phyloP scores from a whole-genome alignment of 208 protist species.

The Trypanosoma cruzi region DNA sequence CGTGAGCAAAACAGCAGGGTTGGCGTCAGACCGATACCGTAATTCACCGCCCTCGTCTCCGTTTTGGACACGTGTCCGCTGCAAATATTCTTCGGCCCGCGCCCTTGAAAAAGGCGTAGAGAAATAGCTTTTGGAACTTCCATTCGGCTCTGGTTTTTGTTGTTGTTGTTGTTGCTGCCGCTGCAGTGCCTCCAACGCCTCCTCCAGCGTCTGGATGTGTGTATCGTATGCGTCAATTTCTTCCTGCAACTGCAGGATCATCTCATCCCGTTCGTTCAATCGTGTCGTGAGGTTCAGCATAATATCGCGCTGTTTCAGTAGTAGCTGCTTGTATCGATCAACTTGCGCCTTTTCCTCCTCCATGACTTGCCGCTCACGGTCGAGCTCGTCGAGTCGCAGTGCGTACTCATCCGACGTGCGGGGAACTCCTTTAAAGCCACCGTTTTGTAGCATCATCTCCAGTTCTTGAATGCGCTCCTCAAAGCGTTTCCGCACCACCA shows the following conservation, averaged over 20 bases:
- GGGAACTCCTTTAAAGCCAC: slow-evolving; percentile 49
- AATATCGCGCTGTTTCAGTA: slow-evolving; percentile 97
- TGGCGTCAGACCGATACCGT: slow-evolving; percentile 47
- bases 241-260: slow-evolving; percentile 86
- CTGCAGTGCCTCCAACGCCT: slow-evolving; percentile 42
- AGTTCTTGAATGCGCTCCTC: slow-evolving; percentile 64
- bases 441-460: slow-evolving; percentile 47
- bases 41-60: slow-evolving; percentile 3
- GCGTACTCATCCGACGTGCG: slow-evolving; percentile 61
- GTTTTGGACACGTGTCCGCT: slow-evolving; percentile 25
- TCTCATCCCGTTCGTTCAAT: slow-evolving; percentile 94
- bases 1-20: slow-evolving; percentile 32
- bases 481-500: slow-evolving; percentile 39
- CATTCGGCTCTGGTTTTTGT: not conserved
- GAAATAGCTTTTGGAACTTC: not conserved
- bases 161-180: slow-evolving; percentile 24
- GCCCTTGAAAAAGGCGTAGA: slow-evolving; percentile 1
- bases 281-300: slow-evolving; percentile 94
- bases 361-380: slow-evolving; percentile 77
- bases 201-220: slow-evolving; percentile 77
- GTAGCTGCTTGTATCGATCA: slow-evolving; percentile 95
- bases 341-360: slow-evolving; percentile 94
- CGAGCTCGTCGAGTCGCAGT: slow-evolving; percentile 74
- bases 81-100: slow-evolving; percentile 52
- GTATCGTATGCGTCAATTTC: slow-evolving; percentile 88